Base-by-base conservation (phyloP, 148 eudicot species). In the Limonium bicolor region DNA sequence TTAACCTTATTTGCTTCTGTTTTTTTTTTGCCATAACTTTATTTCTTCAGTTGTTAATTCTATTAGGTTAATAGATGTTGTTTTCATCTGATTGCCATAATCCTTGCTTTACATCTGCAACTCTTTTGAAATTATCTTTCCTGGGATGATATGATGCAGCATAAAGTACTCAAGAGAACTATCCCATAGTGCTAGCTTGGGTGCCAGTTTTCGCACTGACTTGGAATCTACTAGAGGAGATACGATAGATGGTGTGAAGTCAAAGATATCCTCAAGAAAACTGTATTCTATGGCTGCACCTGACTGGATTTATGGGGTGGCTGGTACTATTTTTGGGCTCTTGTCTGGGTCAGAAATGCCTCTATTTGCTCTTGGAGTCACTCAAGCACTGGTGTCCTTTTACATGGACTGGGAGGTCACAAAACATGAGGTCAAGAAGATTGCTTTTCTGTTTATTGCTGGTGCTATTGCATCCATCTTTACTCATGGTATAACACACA, bases 371-470 rank as follows among this genome's bases (percentile, higher is more conserved):
- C 93, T 90, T 38, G 99, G 99, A 44, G 73, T 90, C 36, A 72
- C 87, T 24, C 93, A 90, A 51, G 95, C 95, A 59, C 85, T 90
- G 30, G 93, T 84, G 20, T 80, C 99, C 46, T 90, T 72, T 59
- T 90, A 90, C 67, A 81, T 73, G 92, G 99, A 68, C 24, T 90
- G 99, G 99, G 88, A 77, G 7, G 78, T 80, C 36, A 90, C 99
- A 15, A 35, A 64, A 24, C 70, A 38, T 15, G 95, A 84, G 66
- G 75, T 90, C 46, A 78, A 47, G 60, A 90, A 80, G 67, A 80
- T 90, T 52, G 65, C 82, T 1, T 48, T 84, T 25, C 75, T 90
- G 25, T 90, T 90, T 54, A 69, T 81, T 38, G 83, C 77, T 4
- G 99, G 88, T 23, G 87, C 95, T 51, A 56, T 57, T 20, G 17